Evolutionary conservation across 2,329 filamentous ascomycete species (phyloP), one percentile per base, ranked within the genome.

Genomic region (Neodidymelliopsis sp.): DNA sequence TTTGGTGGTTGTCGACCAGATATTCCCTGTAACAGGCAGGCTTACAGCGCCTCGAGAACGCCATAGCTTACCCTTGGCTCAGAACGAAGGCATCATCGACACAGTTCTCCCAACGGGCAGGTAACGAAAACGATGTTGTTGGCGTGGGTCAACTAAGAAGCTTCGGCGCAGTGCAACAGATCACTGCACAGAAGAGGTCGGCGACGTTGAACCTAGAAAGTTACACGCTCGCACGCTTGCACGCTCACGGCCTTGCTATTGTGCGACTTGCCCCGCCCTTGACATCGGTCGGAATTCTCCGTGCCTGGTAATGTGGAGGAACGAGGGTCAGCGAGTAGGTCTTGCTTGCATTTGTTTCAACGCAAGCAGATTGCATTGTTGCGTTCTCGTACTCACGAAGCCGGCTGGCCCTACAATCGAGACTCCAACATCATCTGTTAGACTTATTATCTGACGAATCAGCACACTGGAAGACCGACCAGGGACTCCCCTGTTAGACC

Each of bases 81-180:
- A 35, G 24, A 33, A 25, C 28, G 16, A 41, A 28, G 24, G 23
- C 18, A 16, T 19, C 13, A 7, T 43, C 12, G 16, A 33, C 20
- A 30, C 29, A 39, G 33, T 44, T 31, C 36, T 53, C 50, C 65
- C 57, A 59, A 57, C 36, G 29, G 35, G 47, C 54, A 56, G 65
- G 62, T 65, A 63, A 69, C 59, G 61, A 62, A 51, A 63, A 65
- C 58, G 56, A 56, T 52, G 45, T 28, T 25, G 15, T 40, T 10
- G 29, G 28, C 49, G 53, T 53, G 54, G 52, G 49, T 48, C 45
- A 42, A 19, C 48, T 43, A 37, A 48, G 47, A 35, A 47, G 29
- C 27, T 49, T 39, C 28, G 37, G 48, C 35, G 59, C 39, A 20
- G 64, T 69, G 49, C 56, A 49, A 66, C 65, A 50, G 29, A 45